These are phyloP conservation scores for Musa troglodytarum DNA, from an alignment of 176 grass and related monocot species.

Conservation along the genomic window DNA sequence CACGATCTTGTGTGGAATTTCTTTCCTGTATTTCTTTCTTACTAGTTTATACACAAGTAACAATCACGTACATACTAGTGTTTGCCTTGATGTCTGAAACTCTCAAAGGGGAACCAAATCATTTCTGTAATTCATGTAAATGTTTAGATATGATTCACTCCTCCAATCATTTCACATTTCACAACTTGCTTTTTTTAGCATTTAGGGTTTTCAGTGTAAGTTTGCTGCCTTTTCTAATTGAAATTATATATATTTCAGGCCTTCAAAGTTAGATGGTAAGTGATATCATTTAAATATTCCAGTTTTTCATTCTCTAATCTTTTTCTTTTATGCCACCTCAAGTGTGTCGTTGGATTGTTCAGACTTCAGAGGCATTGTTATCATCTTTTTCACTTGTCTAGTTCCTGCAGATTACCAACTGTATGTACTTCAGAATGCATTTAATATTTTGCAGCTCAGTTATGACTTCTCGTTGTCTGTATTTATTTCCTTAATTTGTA, in stretches of 20 bases:
- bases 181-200: background rate
- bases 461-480: too few species aligned
- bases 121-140: slow-evolving; percentile 54
- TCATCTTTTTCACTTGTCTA: too few species aligned
- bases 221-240: slow-evolving; percentile 3
- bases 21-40: slow-evolving; percentile 18
- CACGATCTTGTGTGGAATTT: slow-evolving; percentile 17
- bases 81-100: slow-evolving; percentile 27
- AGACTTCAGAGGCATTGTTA: too few species aligned
- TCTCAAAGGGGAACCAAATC: slow-evolving; percentile 25
- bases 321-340: too few species aligned
- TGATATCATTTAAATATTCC: too few species aligned
- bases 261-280: background rate
- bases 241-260: background rate
- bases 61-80: slow-evolving; percentile 11
- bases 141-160: slow-evolving; percentile 39
- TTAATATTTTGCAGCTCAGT: too few species aligned
- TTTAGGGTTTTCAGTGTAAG: background rate
- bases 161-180: slow-evolving; percentile 19
- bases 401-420: too few species aligned
- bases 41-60: slow-evolving; percentile 29
- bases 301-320: too few species aligned
- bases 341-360: too few species aligned
- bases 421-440: too few species aligned
- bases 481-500: too few species aligned